A percentile compares a stretch with the other conserved stretches of the same genome.
These are phyloP conservation scores for Cryptosporidium sp. DNA, from an alignment of 169 alveolate species.

Conservation along the genomic window DNA sequence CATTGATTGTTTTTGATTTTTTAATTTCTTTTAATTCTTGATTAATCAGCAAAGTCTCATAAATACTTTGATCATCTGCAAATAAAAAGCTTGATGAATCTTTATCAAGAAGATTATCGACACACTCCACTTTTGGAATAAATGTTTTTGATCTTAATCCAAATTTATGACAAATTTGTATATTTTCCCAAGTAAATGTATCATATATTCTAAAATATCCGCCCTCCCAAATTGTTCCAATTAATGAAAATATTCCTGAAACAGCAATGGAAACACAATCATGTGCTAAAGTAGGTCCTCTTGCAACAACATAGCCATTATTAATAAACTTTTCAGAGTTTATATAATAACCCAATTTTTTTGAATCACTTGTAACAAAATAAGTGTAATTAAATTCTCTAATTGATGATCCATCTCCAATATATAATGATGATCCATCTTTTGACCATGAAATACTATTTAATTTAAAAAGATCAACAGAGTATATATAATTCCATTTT, in stretches of 20 bases:
- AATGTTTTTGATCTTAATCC: slow-evolving; percentile 25
- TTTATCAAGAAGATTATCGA: slow-evolving; percentile 20
- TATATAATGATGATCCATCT: slow-evolving; percentile 46
- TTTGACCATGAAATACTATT: slow-evolving; percentile 39
- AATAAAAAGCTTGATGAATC: slow-evolving; percentile 37
- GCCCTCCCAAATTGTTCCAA: slow-evolving; percentile 72
- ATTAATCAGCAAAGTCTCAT: slow-evolving; percentile 21
- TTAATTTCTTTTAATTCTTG: slow-evolving; percentile 26
- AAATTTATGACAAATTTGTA: slow-evolving; percentile 46
- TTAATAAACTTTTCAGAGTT: slow-evolving; percentile 20
- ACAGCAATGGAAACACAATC: slow-evolving; percentile 62
- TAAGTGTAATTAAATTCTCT: slow-evolving; percentile 45
- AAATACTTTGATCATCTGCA: slow-evolving; percentile 49
- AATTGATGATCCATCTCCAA: slow-evolving; percentile 69
- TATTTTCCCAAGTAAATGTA: slow-evolving; percentile 40
- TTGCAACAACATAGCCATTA: slow-evolving; percentile 57
- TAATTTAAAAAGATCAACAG: slow-evolving; percentile 30
- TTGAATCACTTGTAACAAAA: slow-evolving; percentile 27
- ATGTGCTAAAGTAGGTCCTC: slow-evolving; percentile 69
- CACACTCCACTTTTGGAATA: slow-evolving; percentile 49
- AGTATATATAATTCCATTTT: slow-evolving; percentile 39
- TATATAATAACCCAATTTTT: slow-evolving; percentile 9
- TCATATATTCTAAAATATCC: slow-evolving; percentile 63
- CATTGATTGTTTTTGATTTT: background rate
- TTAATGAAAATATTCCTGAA: slow-evolving; percentile 28